These are phyloP conservation scores for Neoarthrinium moseri DNA, from an alignment of 2,329 filamentous ascomycete genomes.

Conservation along the genomic window DNA sequence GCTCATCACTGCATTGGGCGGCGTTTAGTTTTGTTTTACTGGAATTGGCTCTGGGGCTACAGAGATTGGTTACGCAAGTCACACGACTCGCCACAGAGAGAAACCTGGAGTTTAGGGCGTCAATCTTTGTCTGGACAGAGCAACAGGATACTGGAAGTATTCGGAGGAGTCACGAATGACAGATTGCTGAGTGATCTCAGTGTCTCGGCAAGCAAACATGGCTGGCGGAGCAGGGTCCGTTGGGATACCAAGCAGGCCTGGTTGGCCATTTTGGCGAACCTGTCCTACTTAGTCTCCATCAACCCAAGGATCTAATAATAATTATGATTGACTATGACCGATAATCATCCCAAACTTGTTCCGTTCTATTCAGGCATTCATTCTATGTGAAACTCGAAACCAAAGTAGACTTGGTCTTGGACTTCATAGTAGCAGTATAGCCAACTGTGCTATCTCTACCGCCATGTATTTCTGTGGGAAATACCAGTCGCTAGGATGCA, in stretches of 20 bases:
- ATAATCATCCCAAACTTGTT: no score
- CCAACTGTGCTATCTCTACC: no score
- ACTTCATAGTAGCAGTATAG: no score
- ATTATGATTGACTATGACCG: conserved; percentile 13
- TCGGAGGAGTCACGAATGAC: not conserved
- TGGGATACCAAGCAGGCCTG: not conserved
- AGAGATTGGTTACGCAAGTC: not conserved
- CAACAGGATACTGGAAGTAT: not conserved
- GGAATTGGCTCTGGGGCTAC: not conserved
- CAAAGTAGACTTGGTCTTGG: no score
- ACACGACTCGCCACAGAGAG: no score
- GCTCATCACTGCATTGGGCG: conserved; percentile 31
- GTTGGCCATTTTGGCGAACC: not conserved
- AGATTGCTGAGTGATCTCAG: not conserved
- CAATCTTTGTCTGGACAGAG: not conserved
- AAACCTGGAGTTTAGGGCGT: conserved; percentile 1
- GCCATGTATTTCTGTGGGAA: no score
- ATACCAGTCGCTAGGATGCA: no score
- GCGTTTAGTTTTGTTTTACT: conserved; percentile 23
- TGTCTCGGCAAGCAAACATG: no score
- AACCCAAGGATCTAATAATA: conserved; percentile 12
- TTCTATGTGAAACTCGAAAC: no score
- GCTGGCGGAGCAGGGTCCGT: not conserved
- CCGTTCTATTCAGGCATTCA: no score
- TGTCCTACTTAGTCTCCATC: no score